Base-by-base conservation (phyloP, 179 eudicot species). In the Silene coronaria region DNA sequence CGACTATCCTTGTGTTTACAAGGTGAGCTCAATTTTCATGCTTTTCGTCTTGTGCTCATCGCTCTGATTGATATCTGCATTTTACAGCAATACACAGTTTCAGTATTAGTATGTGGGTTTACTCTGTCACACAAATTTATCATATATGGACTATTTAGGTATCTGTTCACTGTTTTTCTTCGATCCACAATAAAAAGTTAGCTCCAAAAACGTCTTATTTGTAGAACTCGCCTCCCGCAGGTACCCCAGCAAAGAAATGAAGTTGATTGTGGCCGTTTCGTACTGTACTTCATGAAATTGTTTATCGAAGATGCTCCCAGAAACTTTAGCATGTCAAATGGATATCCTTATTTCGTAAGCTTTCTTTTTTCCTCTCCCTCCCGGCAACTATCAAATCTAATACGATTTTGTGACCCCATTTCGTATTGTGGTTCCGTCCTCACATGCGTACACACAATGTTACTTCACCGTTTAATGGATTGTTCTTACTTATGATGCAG, bases 171-270 rank as follows among this genome's bases (percentile, higher is more conserved):
- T 67, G 71, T 34, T 36, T 67, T 6, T 65, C 45, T 5, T 65
- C 70, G 5, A 28, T 65, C 22, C 69, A 30, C 4, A 6, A 1
- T 28, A 10, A 27, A 12, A 30, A 0, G 9, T 34, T 34, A 64
- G 38, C 74, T 24, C 21, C 21, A 1, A 5, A 16, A 71, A 2
- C 45, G 11, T 14, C 16, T 64, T 26, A 38, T 67, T 72, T 17
- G 38, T 32, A 8, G 24, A 53, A 51, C n/a, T 16, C 23, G 19
- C 10, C 27, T 32, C 27, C 26, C 36, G 71, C 90, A 92, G 97
- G 97, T 91, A 69, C 97, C 97, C 4, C 96, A 91, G 57, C 97
- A 91, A 83, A 84, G 36, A 77, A 86, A 87, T 53, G 86, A 62
- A 1, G 72, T 78, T 27, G 96, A 91, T 71, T 92, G 97, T 77